Conservation (phyloP, 1,139 yeast genomes). For the Zygosaccharomyces pseudobailii region DNA sequence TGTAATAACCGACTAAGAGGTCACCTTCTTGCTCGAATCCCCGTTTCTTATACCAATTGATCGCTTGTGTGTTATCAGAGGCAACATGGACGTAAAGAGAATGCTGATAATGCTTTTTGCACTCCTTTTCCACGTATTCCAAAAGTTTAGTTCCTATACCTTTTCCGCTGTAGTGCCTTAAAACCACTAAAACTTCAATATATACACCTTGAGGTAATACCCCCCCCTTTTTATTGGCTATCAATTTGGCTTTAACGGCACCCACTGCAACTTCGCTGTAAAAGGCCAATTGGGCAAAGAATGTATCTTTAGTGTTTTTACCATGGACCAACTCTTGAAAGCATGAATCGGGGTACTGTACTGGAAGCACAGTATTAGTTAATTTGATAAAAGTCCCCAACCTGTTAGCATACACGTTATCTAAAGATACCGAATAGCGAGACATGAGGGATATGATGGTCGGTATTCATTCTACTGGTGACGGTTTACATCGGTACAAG, state of each 20-base stretch:
- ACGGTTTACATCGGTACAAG: not conserved
- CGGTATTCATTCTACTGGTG: constrained; percentile 2
- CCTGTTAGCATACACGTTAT: constrained; percentile 28
- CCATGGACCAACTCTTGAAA: constrained; percentile 18
- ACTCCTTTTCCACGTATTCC: constrained; percentile 49
- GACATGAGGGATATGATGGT: constrained; percentile 13
- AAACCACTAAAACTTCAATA: constrained; percentile 63
- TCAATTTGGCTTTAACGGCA: constrained; percentile 50
- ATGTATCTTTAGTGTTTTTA: constrained; percentile 10
- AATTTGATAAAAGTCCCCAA: constrained; percentile 20
- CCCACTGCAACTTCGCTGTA: constrained; percentile 71
- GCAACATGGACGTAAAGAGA: constrained; percentile 60
- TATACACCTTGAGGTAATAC: constrained; percentile 47
- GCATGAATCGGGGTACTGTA: constrained; percentile 18
- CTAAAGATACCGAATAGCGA: constrained; percentile 22
- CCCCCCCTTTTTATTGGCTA: constrained; percentile 27
- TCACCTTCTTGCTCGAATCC: constrained; percentile 47
- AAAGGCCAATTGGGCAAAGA: constrained; percentile 40
- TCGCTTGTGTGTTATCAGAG: constrained; percentile 41
- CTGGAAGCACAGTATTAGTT: constrained; percentile 13
- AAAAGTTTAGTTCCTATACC: constrained; percentile 63
- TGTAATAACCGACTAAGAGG: constrained; percentile 48
- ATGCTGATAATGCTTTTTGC: constrained; percentile 50
- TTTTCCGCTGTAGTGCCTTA: constrained; percentile 52
- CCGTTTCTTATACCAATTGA: constrained; percentile 51